Evolutionary conservation across 2,329 filamentous ascomycete genomes (phyloP), one percentile per base, ranked within the genome.

Genomic region (Plectosphaerella plurivora): DNA sequence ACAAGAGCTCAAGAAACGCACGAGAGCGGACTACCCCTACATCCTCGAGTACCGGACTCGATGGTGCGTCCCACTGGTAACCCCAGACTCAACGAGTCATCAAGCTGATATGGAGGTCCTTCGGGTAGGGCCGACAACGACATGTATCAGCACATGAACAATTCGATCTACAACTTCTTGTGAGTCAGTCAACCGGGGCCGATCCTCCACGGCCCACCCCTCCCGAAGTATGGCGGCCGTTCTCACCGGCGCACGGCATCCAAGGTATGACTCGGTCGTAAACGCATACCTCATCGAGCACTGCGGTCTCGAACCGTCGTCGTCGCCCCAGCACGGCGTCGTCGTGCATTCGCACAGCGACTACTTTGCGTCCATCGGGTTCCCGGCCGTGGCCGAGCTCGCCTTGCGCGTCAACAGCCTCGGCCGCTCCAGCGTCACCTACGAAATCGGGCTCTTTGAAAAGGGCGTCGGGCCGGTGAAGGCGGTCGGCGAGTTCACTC

Each of bases 101-200:
- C 39, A 42, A 42, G 39, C 25, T 28, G 25, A 28, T 28, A 28
- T 28, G 25, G 25, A 28, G 25, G 5, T 42, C 39, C 39, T 18
- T 55, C 51, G 54, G 51, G 20, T 53, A 92, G 90, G 90, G 86
- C 83, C 67, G 91, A 96, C 70, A 96, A 96, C 66, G 91, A 96
- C 73, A 94, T 95, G 89, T 96, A 94, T 69, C 81, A 89, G 55
- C 93, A 97, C 67, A 84, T 96, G 77, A 96, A 96, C 73, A 96
- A 96, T 66, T 88, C 86, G 41, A 79, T 94, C 51, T 96, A 96
- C 70, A 89, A 89, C 62, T 87, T 88, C 56, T 78, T 95, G 79
- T 86, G 68, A 65, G 75, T 14, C 37, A 35, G 16, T 15, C 33
- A 11, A 47, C n/a, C 48, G 18, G 18, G 15, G 37, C 45, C 41